These are phyloP conservation scores for Hippophae gyantsensis DNA, from an alignment of 306 rosid species.

Conservation along the genomic window DNA sequence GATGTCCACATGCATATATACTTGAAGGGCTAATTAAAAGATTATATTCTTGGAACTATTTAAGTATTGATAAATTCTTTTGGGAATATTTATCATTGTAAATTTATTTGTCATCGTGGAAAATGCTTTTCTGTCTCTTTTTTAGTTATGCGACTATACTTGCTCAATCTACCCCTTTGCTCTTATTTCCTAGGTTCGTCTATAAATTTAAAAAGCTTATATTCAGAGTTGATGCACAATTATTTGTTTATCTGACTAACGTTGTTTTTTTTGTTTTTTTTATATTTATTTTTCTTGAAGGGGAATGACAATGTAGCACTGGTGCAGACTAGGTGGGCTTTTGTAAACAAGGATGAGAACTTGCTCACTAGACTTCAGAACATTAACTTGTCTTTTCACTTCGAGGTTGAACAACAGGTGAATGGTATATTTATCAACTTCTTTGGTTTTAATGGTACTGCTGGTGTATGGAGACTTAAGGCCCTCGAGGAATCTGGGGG, in stretches of 20 bases:
- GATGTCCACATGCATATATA: not conserved
- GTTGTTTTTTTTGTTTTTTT: not conserved
- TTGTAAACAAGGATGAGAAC: conserved; percentile 98
- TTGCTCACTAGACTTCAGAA: conserved; percentile 93
- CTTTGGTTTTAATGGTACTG: conserved; percentile 96
- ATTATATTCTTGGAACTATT: no score
- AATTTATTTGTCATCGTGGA: no score
- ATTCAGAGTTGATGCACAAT: not conserved
- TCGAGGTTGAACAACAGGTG: conserved; percentile 98
- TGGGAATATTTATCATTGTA: no score
- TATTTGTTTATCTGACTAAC: conserved; percentile 11
- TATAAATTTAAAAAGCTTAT: not conserved
- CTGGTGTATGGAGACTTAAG: conserved; percentile 95
- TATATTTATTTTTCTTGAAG: conserved; percentile 28
- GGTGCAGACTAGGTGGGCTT: conserved; percentile 95
- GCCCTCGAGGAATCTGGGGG: conserved; percentile 98
- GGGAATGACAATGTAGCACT: conserved; percentile 90
- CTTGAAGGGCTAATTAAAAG: no score
- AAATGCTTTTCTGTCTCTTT: not conserved
- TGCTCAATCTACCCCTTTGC: no score
- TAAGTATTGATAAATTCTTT: no score
- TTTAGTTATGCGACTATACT: no score
- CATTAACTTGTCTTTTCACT: conserved; percentile 87
- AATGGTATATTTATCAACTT: conserved; percentile 80
- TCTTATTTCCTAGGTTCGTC: no score